A percentile compares a stretch with the other conserved stretches of the same genome.
Conservation (phyloP, 2,329 filamentous ascomycete species). For the Claviceps pusilla region DNA sequence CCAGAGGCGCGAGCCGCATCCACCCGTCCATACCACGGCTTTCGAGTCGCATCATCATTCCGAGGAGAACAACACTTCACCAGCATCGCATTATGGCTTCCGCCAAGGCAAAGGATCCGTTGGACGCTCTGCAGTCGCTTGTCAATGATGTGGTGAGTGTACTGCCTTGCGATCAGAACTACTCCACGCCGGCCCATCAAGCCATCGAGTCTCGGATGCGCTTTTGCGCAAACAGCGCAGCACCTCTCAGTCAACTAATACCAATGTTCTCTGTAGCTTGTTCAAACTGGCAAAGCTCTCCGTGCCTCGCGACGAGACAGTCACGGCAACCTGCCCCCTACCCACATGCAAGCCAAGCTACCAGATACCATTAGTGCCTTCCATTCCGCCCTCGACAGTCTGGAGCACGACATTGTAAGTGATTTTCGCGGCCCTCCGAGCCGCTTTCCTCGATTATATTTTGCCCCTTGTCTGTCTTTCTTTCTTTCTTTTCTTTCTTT, state of each 20-base stretch:
- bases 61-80: not conserved
- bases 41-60: not conserved
- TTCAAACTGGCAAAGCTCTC: slow-evolving; percentile 44
- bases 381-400: slow-evolving; percentile 38
- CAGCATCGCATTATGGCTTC: slow-evolving; percentile 8
- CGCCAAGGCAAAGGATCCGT: slow-evolving; percentile 21
- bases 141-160: slow-evolving; percentile 39
- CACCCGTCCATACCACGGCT: not conserved
- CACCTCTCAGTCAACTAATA: not conserved
- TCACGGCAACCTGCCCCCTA: slow-evolving; percentile 21
- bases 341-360: slow-evolving; percentile 26
- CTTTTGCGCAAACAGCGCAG: not conserved
- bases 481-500: no score
- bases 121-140: slow-evolving; percentile 35
- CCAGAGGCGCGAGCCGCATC: not conserved
- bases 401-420: slow-evolving; percentile 43
- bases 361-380: slow-evolving; percentile 32
- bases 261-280: slow-evolving; percentile 26
- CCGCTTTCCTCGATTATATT: not conserved
- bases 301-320: slow-evolving; percentile 32
- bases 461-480: not conserved
- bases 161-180: not conserved
- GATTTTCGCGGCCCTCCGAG: not conserved
- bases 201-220: not conserved
- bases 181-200: not conserved